Base-by-base conservation (phyloP, 805 yeast species). In the Ogataea chonburiensis region DNA sequence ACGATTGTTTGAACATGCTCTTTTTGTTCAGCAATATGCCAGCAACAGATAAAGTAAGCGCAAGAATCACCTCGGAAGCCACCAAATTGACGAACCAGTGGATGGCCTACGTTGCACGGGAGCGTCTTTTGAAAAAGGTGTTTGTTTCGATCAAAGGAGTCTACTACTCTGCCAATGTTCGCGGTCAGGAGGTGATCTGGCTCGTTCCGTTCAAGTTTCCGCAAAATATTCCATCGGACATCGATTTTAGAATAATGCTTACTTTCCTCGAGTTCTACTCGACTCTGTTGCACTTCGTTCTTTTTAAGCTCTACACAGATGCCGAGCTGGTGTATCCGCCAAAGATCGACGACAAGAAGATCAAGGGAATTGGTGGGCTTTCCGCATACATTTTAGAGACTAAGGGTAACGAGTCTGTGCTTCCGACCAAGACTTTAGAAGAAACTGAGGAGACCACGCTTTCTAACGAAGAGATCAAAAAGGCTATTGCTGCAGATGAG, bases 91-190 rank as follows among this genome's bases (percentile, higher is more conserved):
- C 95, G 55, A 86, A 86, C 63, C 95, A 93, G 62, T 93, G 98
- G 98, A 72, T 84, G 61, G 98, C 98, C 0, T 91, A 73, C 59
- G 82, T 91, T 39, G 86, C 98, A 10, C 80, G 80, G 52, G 95
- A 91, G 61, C 74, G 88, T 54, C 67, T 79, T 22, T 66, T 93
- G 49, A 77, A 80, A 50, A 93, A 91, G 61, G 96, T 88, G 11
- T 93, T 93, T 66, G 97, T 93, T 24, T 84, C 95, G 31, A 91
- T 93, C 57, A 93, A 93, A 64, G 98, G 98, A 67, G 94, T 91
- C 12, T 93, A 93, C 64, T 93, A 91, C 59, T 87, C 88, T 61
- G 98, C 96, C 21, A 75, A 61, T 44, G 79, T 93, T 30, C 80
- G 75, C 61, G 98, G 98, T 49, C 96, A 88, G 63, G 95, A 86